Evolutionary conservation across 2,329 filamentous ascomycete genomes (phyloP), one percentile per base, ranked within the genome.

Genomic region (Chaetomiaceae sp.): DNA sequence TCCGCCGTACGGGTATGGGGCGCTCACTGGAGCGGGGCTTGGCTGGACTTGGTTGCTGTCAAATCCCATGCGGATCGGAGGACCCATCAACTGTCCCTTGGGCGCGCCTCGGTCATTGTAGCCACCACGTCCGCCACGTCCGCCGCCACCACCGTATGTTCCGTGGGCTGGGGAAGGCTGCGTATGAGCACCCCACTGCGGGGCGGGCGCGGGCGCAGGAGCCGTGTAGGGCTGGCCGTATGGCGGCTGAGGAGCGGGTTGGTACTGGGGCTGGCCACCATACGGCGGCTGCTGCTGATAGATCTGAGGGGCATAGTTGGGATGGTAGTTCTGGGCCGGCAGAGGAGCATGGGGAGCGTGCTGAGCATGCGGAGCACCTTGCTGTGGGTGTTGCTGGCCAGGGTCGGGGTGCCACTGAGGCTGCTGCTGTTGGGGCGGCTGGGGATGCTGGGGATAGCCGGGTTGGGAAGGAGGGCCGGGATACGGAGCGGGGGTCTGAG

Each of bases 231-330:
- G 53, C 39, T 63, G 62, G 17, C 62, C 65, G 56, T 71, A 71
- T 35, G 65, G 64, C 14, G 62, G 64, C 42, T 60, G 60, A 17
- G 56, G 50, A 14, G 58, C 49, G 7, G 53, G 51, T 19, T 55
- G 54, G 30, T 63, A 63, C 2, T 48, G 42, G 2, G 49, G 58
- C 23, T 63, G 61, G 16, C 49, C 57, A 13, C 37, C 51, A 41
- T 62, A 63, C 4, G 56, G 52, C 41, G 66, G 66, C 31, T 67
- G 66, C 16, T 66, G 65, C 27, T 70, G 63, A 51, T 81, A 83
- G 8, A 71, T 65, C 58, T 82, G 81, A 35, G 75, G 74, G 34
- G 78, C 73, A 61, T 81, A 83, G 64, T 78, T 80, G 30, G 77
- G 77, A 57, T 81, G 79, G 59, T 82, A 82, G 59, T 77, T 78